Base-by-base conservation (phyloP, 2,329 filamentous ascomycete genomes). In the Colletotrichum trifolii region DNA sequence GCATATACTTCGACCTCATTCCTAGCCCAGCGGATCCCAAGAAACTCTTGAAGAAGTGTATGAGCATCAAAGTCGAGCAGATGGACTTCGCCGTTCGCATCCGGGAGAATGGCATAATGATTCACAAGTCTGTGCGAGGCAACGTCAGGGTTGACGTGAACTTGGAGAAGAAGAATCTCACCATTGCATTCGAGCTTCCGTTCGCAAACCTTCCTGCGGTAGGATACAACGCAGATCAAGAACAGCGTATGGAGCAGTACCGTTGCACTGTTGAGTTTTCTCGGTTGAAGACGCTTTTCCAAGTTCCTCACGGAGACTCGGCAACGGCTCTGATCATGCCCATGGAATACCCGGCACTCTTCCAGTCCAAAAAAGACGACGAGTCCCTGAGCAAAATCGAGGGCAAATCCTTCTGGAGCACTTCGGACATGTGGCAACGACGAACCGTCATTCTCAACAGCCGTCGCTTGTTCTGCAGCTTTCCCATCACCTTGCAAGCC, bases 71-170 rank as follows among this genome's bases (percentile, higher is more conserved):
- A 2, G 79, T 84, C 3, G 70, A 73, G 1, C 78, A 77, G 0
- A 71, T 94, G 2, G 83, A 87, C 15, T 90, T 94, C 69, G 91
- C 92, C 0, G 79, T 87, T 45, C 82, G 88, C 76, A 70, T 83
- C 2, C 76, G 82, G 1, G 82, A 85, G 5, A 78, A 76, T 3
- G 79, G 80, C 0, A 87, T 94, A 82, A 85, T 89, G 73, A 75
- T 81, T 8, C 86, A 92, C 82, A 84, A 83, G 56, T 83, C 79
- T 11, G 49, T 42, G 8, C 48, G 63, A 17, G 54, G 68, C 13
- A 63, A 73, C 1, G 71, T 81, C 40, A 70, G 69, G 4, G 71
- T 85, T 13, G 71, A 75, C 10, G 70, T 83, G 2, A 77, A 84
- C 58, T 71, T 85, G 2, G 64, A 66, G 13, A 70, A 66, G 10